Percentiles rank a stretch among this genome's conserved stretches.
Conservation (phyloP, 2,329 filamentous ascomycete genomes). For the Talaromyces verruculosus region DNA sequence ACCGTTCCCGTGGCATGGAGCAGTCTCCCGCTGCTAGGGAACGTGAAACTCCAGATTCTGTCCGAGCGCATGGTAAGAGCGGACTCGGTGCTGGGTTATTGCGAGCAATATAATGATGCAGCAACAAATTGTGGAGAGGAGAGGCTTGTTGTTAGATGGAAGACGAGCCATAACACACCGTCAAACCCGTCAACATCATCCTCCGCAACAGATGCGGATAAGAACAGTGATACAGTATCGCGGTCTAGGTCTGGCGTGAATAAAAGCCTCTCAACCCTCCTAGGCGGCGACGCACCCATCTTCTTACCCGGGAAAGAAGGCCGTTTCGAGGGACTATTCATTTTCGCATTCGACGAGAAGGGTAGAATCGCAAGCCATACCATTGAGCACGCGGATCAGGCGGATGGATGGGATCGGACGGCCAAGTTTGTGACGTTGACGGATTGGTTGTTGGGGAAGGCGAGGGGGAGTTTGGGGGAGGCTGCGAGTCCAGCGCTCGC, state of each 20-base stretch:
- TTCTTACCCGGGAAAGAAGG: conserved; percentile 60
- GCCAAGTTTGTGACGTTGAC: conserved; percentile 86
- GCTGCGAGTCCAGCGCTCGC: conserved; percentile 30
- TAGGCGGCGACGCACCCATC: conserved; percentile 55
- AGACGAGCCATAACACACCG: conserved; percentile 54
- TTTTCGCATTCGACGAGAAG: conserved; percentile 90
- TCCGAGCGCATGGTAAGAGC: conserved; percentile 82
- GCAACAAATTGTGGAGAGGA: conserved; percentile 54
- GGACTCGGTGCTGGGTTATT: conserved; percentile 38
- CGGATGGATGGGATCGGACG: conserved; percentile 77
- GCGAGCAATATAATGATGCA: conserved; percentile 18
- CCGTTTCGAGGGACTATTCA: conserved; percentile 86
- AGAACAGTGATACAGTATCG: background rate
- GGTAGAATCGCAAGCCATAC: conserved; percentile 83
- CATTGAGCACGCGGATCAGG: conserved; percentile 88
- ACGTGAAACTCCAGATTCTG: conserved; percentile 81
- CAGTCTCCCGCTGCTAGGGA: conserved; percentile 82
- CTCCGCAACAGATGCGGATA: background rate
- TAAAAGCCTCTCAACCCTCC: conserved; percentile 45
- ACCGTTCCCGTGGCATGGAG: conserved; percentile 97
- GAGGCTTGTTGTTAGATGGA: conserved; percentile 89
- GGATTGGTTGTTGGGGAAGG: conserved; percentile 87
- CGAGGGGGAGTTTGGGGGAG: conserved; percentile 50
- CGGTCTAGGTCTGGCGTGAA: conserved; percentile 36
- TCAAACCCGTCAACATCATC: background rate